These are phyloP conservation scores for Sarocladium strictum DNA, from an alignment of 2,329 filamentous ascomycete species.

Conservation along the genomic window DNA sequence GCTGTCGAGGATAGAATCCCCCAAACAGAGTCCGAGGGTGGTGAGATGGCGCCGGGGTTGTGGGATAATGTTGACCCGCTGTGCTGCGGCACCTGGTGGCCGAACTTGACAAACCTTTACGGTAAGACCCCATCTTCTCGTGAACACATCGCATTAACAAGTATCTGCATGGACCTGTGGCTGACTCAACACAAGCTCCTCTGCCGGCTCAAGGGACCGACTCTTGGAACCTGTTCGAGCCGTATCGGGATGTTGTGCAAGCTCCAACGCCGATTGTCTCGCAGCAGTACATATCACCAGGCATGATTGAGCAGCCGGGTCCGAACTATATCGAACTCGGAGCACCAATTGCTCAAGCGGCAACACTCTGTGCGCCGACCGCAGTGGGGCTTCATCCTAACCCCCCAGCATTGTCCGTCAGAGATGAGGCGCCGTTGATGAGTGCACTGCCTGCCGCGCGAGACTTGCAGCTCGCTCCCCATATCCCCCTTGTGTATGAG, in stretches of 20 bases:
- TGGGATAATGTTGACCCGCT: neutral
- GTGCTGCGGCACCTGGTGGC: constrained; percentile 2
- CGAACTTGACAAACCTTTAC: neutral
- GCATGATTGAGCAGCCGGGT: neutral
- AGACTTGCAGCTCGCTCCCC: neutral
- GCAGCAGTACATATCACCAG: neutral
- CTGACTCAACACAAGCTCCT: neutral
- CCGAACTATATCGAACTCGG: neutral
- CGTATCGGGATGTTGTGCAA: neutral
- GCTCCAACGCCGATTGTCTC: neutral
- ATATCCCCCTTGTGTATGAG: neutral
- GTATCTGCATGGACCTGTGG: neutral
- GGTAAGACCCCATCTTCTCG: neutral
- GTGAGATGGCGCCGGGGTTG: too few relatives aligned
- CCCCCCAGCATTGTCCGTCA: neutral
- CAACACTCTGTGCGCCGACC: neutral
- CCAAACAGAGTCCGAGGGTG: neutral
- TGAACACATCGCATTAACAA: neutral
- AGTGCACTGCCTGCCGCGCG: neutral
- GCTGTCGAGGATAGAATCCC: neutral
- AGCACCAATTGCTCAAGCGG: neutral
- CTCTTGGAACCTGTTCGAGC: neutral
- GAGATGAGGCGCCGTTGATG: neutral
- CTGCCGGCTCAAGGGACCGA: neutral
- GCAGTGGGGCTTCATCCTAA: neutral